Evolutionary conservation across 2,329 filamentous ascomycete species (phyloP).

Genomic region (Cladosporium oxysporum): DNA sequence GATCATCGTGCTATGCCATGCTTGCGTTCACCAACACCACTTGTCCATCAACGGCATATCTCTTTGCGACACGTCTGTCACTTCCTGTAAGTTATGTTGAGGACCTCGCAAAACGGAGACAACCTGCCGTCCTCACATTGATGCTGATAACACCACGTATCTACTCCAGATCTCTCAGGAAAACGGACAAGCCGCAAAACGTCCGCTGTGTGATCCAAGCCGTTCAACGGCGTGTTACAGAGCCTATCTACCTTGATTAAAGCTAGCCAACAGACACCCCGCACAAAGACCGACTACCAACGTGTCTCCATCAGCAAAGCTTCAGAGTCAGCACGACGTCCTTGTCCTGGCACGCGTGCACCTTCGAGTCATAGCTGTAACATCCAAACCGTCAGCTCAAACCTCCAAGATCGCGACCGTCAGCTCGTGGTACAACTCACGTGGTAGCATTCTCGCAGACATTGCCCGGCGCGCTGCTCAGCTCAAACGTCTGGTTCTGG

Average conservation of each 20-base stretch:
- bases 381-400: background rate
- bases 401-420: background rate
- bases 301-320: slow-evolving; percentile 21
- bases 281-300: background rate
- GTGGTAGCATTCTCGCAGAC: slow-evolving; percentile 18
- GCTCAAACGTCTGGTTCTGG: slow-evolving; percentile 25
- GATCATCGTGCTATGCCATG: too few relatives aligned
- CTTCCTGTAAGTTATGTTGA: background rate
- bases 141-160: background rate
- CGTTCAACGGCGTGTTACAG: background rate
- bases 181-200: background rate
- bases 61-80: background rate
- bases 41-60: background rate
- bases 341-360: slow-evolving; percentile 28
- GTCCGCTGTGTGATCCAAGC: background rate
- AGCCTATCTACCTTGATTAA: background rate
- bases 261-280: background rate
- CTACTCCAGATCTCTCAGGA: background rate
- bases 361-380: slow-evolving; percentile 22
- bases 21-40: too few relatives aligned
- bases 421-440: background rate
- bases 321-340: slow-evolving; percentile 26
- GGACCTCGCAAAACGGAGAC: background rate
- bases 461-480: slow-evolving; percentile 23
- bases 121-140: background rate